Base-by-base conservation (phyloP, 805 yeast genomes). In the Tetrapisispora phaffii region DNA sequence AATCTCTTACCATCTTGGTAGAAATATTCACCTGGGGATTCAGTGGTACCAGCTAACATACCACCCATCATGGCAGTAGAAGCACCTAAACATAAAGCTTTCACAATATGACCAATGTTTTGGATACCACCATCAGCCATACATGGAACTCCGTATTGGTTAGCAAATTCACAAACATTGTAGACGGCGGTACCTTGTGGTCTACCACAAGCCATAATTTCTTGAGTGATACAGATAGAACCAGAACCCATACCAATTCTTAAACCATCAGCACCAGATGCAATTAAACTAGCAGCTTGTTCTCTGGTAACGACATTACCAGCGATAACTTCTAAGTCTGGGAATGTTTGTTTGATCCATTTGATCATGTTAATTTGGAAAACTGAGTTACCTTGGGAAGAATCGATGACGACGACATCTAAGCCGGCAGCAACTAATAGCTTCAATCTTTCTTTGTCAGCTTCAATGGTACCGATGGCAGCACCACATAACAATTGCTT, bases 181-280 rank as follows among this genome's bases (percentile, higher is more conserved):
- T 79, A 89, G 45, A 93, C 97, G 50, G 98, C 98, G 55, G 97
- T 88, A 72, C 97, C 98, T 75, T 93, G 98, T 50, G 98, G 98
- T 77, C 98, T 88, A 72, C 98, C 98, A 73, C 96, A 95, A 44
- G 98, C 98, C 98, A 93, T 93, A 49, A 93, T 98, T 74, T 93
- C 98, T 74, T 93, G 98, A 44, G 98, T 93, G 66, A 93, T 93
- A 78, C 98, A 93, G 67, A 94, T 94, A 51, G 97, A 87, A 62
- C 98, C 98, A 29, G 97, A 86, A 65, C 98, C 98, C 98, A 93
- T 93, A 73, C 98, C 98, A 57, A 93, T 90, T 78, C 97, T 87
- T 61, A 93, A 76, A 67, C 89, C 97, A 68, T 93, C 98, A 44
- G 95, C 96, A 71, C 98, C 98, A 44, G 95, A 96, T 59, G 76